Base-by-base conservation (phyloP, 805 yeast genomes). In the Yarrowia divulgata region DNA sequence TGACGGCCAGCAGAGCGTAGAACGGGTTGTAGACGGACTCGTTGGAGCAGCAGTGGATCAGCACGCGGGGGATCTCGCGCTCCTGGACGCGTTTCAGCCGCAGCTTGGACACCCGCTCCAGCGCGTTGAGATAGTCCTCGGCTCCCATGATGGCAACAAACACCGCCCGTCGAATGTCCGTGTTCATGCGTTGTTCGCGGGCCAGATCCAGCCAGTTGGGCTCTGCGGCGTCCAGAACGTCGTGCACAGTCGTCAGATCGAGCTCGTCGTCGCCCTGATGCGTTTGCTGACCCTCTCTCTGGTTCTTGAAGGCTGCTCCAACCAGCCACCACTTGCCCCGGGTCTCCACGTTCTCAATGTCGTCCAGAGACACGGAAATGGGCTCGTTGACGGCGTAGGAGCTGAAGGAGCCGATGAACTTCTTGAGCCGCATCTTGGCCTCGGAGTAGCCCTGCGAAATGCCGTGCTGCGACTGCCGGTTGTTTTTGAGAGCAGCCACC, bases 271-370 rank as follows among this genome's bases (percentile, higher is more conserved):
- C 82, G 1, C 76, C 64, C 19, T n/a, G 40, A 10, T 42, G 29
- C 3, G 29, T 23, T 23, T 23, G n/a, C n/a, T n/a, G 49, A n/a
- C 29, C 29, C 29, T 16, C 19, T 70, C 18, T 73, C 69, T 81
- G 80, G 2, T 97, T 97, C 75, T 87, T 91, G 97, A 98, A 95
- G 0, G 99, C 97, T 0, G 98, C 91, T 63, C 99, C 99, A 39
- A 95, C 94, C 40, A 95, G 82, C 99, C 99, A 95, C 99, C 99
- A 95, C 79, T 94, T 95, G 69, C 99, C 99, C 72, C 87, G 87
- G 0, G 89, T 85, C 14, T 89, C 90, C 32, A 91, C 84, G 71
- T 85, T 87, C 62, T 85, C 87, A 69, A 95, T 92, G 79, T 95
- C 99, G 57, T 87, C 88, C 23, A 94, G 80, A 2, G 91, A 81